Conservation (phyloP, 2,329 filamentous ascomycete species). For the Penicillium sp. region DNA sequence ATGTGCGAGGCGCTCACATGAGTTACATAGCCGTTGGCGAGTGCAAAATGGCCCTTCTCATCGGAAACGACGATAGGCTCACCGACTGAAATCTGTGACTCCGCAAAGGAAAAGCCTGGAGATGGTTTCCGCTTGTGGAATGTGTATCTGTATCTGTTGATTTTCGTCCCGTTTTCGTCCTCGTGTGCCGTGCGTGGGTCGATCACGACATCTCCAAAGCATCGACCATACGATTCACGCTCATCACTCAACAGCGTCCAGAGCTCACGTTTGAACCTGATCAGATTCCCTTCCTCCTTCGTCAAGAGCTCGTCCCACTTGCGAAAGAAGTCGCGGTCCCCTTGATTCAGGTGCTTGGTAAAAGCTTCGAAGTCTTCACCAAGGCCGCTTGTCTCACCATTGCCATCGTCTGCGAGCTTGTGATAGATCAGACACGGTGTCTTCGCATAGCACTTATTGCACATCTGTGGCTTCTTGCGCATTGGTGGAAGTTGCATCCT, state of each 20-base stretch:
- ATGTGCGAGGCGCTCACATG: conserved; percentile 74
- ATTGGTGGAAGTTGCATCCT: conserved; percentile 82
- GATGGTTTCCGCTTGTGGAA: conserved; percentile 70
- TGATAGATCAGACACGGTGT: conserved; percentile 91
- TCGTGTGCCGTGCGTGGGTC: conserved; percentile 74
- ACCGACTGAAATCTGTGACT: conserved; percentile 82
- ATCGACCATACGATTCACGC: conserved; percentile 83
- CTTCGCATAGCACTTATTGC: conserved; percentile 87
- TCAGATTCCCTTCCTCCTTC: conserved; percentile 88
- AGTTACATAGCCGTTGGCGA: conserved; percentile 88
- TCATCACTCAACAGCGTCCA: conserved; percentile 95
- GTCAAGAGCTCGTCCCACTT: conserved; percentile 94
- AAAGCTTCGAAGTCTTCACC: conserved; percentile 79
- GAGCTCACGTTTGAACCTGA: conserved; percentile 83
- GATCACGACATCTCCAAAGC: conserved; percentile 85
- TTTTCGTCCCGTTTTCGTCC: conserved; percentile 71
- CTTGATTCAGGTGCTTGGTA: conserved; percentile 72
- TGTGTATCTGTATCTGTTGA: conserved; percentile 87
- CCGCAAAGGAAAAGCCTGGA: conserved; percentile 77
- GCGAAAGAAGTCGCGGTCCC: conserved; percentile 80
- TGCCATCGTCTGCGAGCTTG: conserved; percentile 81
- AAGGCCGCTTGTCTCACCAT: conserved; percentile 78
- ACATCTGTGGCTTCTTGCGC: conserved; percentile 78
- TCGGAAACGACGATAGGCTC: conserved; percentile 97
- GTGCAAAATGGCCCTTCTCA: conserved; percentile 89